Evolutionary conservation across 1,284 basidiomycete genomes (phyloP).

Genomic region (Cerrena zonata): DNA sequence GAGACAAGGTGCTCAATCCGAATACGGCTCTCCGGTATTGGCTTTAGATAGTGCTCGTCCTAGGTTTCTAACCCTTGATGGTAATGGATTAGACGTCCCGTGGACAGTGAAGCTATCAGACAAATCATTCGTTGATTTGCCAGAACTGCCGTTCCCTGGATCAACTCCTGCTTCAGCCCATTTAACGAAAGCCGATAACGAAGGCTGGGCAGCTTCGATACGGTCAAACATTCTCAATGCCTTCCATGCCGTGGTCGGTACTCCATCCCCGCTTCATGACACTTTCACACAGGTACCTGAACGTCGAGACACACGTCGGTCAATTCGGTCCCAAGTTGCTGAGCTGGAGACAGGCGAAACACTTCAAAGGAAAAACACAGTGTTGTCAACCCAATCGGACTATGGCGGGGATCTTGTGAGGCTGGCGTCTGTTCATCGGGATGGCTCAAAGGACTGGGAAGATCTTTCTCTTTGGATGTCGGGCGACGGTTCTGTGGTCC

Average conservation of each 20-base stretch:
- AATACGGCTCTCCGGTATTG: constrained; percentile 21
- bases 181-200: constrained; percentile 1
- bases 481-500: neutral
- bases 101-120: constrained; percentile 12
- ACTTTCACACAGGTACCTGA: constrained; percentile 14
- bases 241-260: constrained; percentile 28
- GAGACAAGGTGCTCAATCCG: constrained; percentile 16
- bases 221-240: constrained; percentile 33
- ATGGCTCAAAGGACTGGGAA: neutral
- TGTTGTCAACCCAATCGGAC: neutral
- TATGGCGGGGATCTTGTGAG: neutral
- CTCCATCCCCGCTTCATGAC: constrained; percentile 8
- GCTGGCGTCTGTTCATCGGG: neutral
- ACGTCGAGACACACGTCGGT: constrained; percentile 11
- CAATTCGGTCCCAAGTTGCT: constrained; percentile 1
- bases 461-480: constrained; percentile 1
- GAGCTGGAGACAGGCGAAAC: neutral
- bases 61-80: constrained; percentile 19
- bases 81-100: constrained; percentile 18
- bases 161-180: neutral
- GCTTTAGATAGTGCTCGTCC: constrained; percentile 13
- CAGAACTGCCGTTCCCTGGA: constrained; percentile 1
- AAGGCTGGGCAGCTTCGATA: constrained; percentile 30
- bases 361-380: neutral
- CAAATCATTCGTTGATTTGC: neutral